A percentile compares a stretch with the other conserved stretches of the same genome.
Conservation (phyloP, 2,329 filamentous ascomycete genomes). For the Teratosphaeria zuluensis region DNA sequence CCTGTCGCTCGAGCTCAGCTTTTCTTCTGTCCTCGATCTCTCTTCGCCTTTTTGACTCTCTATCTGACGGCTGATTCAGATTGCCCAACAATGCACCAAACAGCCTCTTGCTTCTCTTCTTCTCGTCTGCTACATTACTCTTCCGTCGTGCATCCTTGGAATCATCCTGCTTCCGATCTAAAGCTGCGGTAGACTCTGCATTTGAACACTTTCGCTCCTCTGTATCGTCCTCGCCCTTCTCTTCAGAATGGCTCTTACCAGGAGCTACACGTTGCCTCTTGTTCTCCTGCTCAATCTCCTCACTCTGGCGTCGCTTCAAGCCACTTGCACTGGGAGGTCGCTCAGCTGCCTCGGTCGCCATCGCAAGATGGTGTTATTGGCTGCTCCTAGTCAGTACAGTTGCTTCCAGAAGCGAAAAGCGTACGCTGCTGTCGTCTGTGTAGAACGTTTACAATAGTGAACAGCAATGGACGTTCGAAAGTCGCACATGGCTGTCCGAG, state of each 20-base stretch:
- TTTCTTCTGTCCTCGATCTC: constrained; percentile 71
- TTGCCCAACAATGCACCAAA: constrained; percentile 53
- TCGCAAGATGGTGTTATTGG: neutral
- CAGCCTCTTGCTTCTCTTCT: constrained; percentile 71
- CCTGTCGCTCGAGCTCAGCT: constrained; percentile 55
- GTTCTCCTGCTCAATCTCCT: constrained; percentile 14
- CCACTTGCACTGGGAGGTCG: constrained; percentile 7
- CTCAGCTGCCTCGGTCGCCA: neutral
- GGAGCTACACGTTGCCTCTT: constrained; percentile 22
- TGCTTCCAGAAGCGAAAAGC: neutral
- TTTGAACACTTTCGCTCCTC: constrained; percentile 1
- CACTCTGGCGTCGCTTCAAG: constrained; percentile 19
- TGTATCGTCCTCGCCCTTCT: constrained; percentile 2
- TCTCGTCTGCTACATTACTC: constrained; percentile 51
- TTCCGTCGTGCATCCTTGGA: constrained; percentile 10
- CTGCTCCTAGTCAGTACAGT: neutral
- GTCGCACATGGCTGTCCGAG: neutral
- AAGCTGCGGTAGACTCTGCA: neutral
- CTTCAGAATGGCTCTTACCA: constrained; percentile 20
- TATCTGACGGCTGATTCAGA: constrained; percentile 32
- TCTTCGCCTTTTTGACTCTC: constrained; percentile 66
- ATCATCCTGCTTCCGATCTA: neutral
- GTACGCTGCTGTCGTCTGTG: neutral
- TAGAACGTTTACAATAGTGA: neutral
- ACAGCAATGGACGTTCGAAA: neutral